Conservation (phyloP, 2,329 filamentous ascomycete genomes). For the Fulvia fulva region DNA sequence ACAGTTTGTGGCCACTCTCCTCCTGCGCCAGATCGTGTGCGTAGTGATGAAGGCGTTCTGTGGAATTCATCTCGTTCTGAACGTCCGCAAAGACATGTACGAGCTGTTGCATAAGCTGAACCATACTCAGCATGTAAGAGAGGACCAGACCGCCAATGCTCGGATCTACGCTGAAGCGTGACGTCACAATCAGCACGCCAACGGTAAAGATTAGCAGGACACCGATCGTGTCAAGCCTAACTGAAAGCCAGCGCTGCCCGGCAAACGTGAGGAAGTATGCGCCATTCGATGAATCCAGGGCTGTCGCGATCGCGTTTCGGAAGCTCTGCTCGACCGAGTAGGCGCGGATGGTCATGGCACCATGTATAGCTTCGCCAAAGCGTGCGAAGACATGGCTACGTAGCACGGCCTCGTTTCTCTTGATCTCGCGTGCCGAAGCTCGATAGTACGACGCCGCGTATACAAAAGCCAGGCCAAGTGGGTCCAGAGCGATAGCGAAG, state of each 20-base stretch:
- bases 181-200: background rate
- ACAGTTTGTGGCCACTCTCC: slow-evolving; percentile 68
- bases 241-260: background rate
- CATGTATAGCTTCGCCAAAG: background rate
- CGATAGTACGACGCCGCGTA: background rate
- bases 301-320: background rate
- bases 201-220: background rate
- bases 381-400: background rate
- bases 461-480: too few species aligned
- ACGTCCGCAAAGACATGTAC: background rate
- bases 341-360: background rate
- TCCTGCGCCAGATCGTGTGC: slow-evolving; percentile 95
- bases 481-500: background rate
- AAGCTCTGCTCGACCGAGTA: background rate
- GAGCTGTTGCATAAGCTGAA: background rate
- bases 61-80: background rate
- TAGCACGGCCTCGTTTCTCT: background rate
- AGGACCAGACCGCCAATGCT: background rate
- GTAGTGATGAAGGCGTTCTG: slow-evolving; percentile 96
- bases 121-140: background rate
- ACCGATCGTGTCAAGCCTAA: background rate
- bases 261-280: background rate
- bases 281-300: background rate
- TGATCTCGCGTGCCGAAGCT: background rate
- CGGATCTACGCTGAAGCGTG: background rate